phyloP scores from a whole-genome alignment of 2,329 filamentous ascomycete genomes.

The Cadophora luteo-olivacea region DNA sequence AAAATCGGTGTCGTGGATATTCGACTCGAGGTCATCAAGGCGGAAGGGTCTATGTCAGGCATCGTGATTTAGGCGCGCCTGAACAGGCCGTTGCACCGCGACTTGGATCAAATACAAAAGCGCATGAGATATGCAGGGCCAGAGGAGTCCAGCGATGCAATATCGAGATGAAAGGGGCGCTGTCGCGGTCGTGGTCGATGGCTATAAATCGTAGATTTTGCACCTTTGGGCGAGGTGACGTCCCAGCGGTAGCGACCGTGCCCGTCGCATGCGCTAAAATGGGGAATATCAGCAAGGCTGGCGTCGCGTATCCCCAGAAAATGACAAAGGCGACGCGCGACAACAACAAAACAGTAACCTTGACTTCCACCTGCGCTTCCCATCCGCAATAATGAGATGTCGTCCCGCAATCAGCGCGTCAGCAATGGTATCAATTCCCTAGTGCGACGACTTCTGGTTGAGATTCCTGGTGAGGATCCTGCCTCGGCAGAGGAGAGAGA shows the following conservation, averaged over 20 bases:
- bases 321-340: constrained; percentile 11
- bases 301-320: constrained; percentile 16
- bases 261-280: background rate
- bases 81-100: constrained; percentile 39
- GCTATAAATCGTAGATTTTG: constrained; percentile 28
- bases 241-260: constrained; percentile 7
- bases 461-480: constrained; percentile 69
- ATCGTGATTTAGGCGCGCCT: constrained; percentile 49
- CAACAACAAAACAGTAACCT: background rate
- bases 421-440: constrained; percentile 81
- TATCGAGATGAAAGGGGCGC: constrained; percentile 34
- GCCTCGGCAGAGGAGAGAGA: constrained; percentile 72
- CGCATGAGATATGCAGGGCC: constrained; percentile 40
- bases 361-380: background rate
- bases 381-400: constrained; percentile 44
- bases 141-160: constrained; percentile 36
- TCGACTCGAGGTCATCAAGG: constrained; percentile 64
- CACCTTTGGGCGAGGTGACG: constrained; percentile 27
- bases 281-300: background rate
- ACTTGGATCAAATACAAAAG: constrained; percentile 34
- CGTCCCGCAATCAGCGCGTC: constrained; percentile 63
- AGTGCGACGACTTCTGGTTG: constrained; percentile 75
- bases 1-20: constrained; percentile 65
- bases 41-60: constrained; percentile 71
- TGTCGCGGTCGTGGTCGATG: constrained; percentile 26